phyloP scores from a whole-genome alignment of 2,329 filamentous ascomycete genomes.

The Aspergillus sp. region DNA sequence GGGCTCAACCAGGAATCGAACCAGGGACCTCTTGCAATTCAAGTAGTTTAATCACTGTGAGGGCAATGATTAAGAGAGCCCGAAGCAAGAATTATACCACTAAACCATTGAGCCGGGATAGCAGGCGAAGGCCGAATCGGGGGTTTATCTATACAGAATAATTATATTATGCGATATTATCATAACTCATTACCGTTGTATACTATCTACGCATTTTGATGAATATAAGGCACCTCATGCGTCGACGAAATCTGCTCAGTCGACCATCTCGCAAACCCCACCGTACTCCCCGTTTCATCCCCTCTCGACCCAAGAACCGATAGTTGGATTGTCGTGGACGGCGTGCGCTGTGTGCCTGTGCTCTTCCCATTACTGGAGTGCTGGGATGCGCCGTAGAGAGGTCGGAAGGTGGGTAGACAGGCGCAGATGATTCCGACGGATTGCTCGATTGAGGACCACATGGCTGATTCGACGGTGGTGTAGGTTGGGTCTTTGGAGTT shows the following conservation, averaged over 20 bases:
- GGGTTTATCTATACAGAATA: no score
- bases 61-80: conserved; percentile 8
- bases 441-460: conserved; percentile 25
- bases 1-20: conserved; percentile 10
- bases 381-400: conserved; percentile 8
- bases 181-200: no score
- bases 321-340: neutral
- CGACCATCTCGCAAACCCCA: neutral
- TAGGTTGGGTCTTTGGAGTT: conserved; percentile 11
- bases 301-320: neutral
- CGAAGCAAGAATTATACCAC: conserved; percentile 42
- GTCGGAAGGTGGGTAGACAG: conserved; percentile 22
- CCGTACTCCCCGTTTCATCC: neutral
- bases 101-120: conserved; percentile 24
- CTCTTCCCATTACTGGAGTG: neutral
- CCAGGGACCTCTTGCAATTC: conserved; percentile 11
- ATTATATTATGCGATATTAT: no score
- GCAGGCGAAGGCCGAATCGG: no score
- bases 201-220: no score
- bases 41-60: no score
- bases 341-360: neutral
- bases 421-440: conserved; percentile 23
- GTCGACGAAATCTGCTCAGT: neutral
- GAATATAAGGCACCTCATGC: no score
- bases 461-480: conserved; percentile 12